Conservation (phyloP, 2,329 filamentous ascomycete genomes). For the Phaeosphaeria sp. region DNA sequence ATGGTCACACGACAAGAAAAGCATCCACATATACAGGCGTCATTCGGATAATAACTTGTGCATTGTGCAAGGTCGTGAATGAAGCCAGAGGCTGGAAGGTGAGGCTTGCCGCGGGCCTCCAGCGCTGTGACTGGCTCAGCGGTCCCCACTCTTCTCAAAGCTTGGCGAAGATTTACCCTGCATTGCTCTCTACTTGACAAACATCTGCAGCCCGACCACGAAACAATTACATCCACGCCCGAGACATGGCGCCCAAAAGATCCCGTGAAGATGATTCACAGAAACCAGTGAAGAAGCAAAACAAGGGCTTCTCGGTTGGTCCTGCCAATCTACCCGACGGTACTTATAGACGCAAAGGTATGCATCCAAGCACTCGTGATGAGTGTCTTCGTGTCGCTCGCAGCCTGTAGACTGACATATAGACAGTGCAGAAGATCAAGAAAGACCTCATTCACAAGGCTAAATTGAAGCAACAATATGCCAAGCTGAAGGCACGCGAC, state of each 20-base stretch:
- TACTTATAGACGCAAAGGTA: slow-evolving; percentile 81
- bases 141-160: slow-evolving; percentile 25
- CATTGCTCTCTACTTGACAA: slow-evolving; percentile 6
- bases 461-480: slow-evolving; percentile 91
- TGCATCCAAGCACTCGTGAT: slow-evolving; percentile 1
- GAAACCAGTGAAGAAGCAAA: slow-evolving; percentile 54
- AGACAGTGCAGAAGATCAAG: slow-evolving; percentile 84
- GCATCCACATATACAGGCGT: slow-evolving; percentile 1
- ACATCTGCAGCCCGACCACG: slow-evolving; percentile 4
- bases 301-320: slow-evolving; percentile 82
- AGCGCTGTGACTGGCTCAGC: slow-evolving; percentile 15
- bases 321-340: slow-evolving; percentile 92
- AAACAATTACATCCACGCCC: not conserved
- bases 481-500: slow-evolving; percentile 77
- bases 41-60: slow-evolving; percentile 6
- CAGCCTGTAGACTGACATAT: slow-evolving; percentile 7
- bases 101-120: slow-evolving; percentile 12
- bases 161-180: slow-evolving; percentile 21
- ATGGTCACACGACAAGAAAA: slow-evolving; percentile 30
- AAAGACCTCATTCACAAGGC: slow-evolving; percentile 87
- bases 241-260: slow-evolving; percentile 65
- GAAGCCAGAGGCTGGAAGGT: slow-evolving; percentile 12
- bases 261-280: slow-evolving; percentile 55
- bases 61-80: slow-evolving; percentile 1
- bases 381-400: not conserved